Evolutionary conservation across 2,329 filamentous ascomycete species (phyloP).

Genomic region (Calonectria honghensis): DNA sequence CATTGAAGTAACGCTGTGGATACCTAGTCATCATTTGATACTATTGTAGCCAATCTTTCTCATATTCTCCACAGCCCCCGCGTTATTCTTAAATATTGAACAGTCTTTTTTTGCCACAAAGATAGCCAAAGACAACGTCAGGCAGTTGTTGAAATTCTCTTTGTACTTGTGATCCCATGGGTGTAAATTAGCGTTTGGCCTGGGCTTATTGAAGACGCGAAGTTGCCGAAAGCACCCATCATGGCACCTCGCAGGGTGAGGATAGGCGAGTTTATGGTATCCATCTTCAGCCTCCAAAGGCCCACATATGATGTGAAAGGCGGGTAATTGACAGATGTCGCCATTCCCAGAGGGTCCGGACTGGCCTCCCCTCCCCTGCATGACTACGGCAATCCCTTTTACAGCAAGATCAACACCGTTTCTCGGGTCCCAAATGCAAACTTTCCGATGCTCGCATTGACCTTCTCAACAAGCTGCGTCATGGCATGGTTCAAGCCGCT

Average conservation of each 20-base stretch:
- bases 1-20: too few species aligned
- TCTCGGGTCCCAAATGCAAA: not conserved
- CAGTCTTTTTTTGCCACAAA: too few species aligned
- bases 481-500: not conserved
- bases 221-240: not conserved
- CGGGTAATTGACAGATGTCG: not conserved
- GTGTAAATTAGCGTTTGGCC: too few species aligned
- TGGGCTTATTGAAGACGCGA: not conserved
- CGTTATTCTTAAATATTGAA: too few species aligned
- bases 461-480: not conserved
- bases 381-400: not conserved
- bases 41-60: too few species aligned
- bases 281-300: not conserved
- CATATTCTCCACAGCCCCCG: too few species aligned
- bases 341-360: not conserved
- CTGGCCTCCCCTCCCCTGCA: not conserved
- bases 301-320: conserved; percentile 2
- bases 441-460: not conserved
- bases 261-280: not conserved
- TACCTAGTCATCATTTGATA: too few species aligned
- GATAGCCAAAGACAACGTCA: too few species aligned
- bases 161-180: too few species aligned
- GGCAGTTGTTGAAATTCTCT: too few species aligned
- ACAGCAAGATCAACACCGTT: not conserved
- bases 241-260: not conserved